Conservation (phyloP, 192 early-diverging fungal genomes). For the Mortierella alpina region DNA sequence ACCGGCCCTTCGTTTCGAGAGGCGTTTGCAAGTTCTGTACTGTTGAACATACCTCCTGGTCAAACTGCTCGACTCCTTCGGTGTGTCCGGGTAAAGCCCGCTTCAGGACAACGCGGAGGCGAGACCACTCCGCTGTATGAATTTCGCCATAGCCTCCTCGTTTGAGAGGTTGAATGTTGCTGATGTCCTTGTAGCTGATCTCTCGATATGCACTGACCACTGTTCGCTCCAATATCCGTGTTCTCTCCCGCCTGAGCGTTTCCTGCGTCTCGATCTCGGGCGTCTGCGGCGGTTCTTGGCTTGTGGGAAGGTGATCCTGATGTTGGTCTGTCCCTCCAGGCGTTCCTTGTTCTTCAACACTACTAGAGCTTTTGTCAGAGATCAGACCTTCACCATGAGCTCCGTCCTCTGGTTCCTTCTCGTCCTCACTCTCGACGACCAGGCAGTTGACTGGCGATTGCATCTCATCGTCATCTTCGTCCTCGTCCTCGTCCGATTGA, state of each 20-base stretch:
- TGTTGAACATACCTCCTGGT: conserved; percentile 31
- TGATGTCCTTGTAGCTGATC: conserved; percentile 41
- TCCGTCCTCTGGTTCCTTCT: neutral
- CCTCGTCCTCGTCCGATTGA: conserved; percentile 31
- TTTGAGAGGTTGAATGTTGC: conserved; percentile 38
- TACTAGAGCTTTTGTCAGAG: neutral
- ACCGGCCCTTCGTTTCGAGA: neutral
- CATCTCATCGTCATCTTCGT: conserved; percentile 16
- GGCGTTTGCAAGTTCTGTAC: neutral
- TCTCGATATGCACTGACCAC: conserved; percentile 26
- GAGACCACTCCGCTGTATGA: conserved; percentile 48
- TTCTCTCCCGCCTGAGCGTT: conserved; percentile 40
- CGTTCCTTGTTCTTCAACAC: neutral
- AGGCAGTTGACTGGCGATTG: conserved; percentile 16
- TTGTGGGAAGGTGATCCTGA: neutral
- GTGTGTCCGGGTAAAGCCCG: conserved; percentile 22
- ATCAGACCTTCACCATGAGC: neutral
- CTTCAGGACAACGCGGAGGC: conserved; percentile 40
- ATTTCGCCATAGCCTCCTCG: conserved; percentile 48
- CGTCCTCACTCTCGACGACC: conserved; percentile 16
- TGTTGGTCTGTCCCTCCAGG: neutral
- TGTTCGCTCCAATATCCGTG: conserved; percentile 30
- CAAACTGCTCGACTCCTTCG: conserved; percentile 40
- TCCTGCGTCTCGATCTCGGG: conserved; percentile 38
- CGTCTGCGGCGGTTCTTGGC: neutral